Base-by-base conservation (phyloP, 768 basidiomycete genomes). In the Amyloporia xantha region DNA sequence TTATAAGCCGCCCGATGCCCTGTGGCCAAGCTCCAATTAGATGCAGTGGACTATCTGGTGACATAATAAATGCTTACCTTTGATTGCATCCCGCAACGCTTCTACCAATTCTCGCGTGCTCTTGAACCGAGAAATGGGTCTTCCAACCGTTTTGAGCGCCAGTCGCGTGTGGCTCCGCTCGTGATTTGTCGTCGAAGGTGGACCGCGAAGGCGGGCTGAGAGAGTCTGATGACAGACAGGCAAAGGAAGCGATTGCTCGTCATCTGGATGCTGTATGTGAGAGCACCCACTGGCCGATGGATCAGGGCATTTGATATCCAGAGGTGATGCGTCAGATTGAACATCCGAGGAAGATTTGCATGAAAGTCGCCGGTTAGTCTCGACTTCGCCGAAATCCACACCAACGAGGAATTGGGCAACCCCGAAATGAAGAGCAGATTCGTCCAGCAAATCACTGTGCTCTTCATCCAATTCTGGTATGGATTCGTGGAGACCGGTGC, bases 161-260 rank as follows among this genome's bases (percentile, higher is more conserved):
- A 55, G 25, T 4, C 54, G 54, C 26, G 50, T 46, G 33, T 49
- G 54, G 21, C 44, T 51, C 1, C 50, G 50, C 19, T 55, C 50
- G 19, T 27, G 13, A 9, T 36, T 13, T 15, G 19, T 10, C n/a
- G 13, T n/a, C 33, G 41, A 27, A 5, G 25, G n/a, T n/a, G n/a
- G 24, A 1, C 47, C 38, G 3, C 11, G 10, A 2, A 26, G 9
- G 17, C 48, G 26, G 12, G 37, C 33, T 25, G 43, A 47, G 0
- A 46, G 35, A n/a, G n/a, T n/a, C n/a, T n/a, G n/a, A n/a, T n/a
- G n/a, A n/a, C n/a, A n/a, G n/a, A n/a, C n/a, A n/a, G n/a, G n/a
- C n/a, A n/a, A n/a, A n/a, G n/a, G n/a, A n/a, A n/a, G n/a, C n/a
- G n/a, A n/a, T n/a, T n/a, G n/a, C n/a, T n/a, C n/a, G n/a, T n/a